These are phyloP conservation scores for Neocatenulostroma microsporum DNA, from an alignment of 2,329 filamentous ascomycete species.

Conservation along the genomic window DNA sequence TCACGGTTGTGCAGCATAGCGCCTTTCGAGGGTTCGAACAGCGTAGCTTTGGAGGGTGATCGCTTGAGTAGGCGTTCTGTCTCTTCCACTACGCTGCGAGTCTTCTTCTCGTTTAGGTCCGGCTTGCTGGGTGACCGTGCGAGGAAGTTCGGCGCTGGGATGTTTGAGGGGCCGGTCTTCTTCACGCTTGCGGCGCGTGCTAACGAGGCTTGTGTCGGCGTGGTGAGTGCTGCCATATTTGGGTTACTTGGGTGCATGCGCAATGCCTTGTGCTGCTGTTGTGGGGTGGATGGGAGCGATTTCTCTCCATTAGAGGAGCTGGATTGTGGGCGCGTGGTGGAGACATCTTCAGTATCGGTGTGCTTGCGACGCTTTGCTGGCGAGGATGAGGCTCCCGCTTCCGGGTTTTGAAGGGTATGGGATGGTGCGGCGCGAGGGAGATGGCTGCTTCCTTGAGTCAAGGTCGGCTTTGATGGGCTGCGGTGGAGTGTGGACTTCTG, in stretches of 20 bases:
- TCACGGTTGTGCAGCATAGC: no score
- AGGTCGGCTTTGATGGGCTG: conserved; percentile 19
- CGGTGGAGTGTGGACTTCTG: conserved; percentile 25
- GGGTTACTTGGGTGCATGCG: conserved; percentile 40
- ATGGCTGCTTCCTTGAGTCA: conserved; percentile 19
- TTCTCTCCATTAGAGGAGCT: conserved; percentile 38
- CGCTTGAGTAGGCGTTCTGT: conserved; percentile 16
- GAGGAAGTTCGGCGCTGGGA: conserved; percentile 20
- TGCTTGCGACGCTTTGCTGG: conserved; percentile 57
- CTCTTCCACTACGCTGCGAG: no score
- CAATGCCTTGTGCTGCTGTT: conserved; percentile 43
- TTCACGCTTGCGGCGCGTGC: conserved; percentile 52
- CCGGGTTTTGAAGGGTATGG: conserved; percentile 14
- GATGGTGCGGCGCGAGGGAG: conserved; percentile 19
- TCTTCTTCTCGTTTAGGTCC: background rate
- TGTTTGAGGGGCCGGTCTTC: conserved; percentile 30
- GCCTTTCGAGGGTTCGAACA: conserved; percentile 12
- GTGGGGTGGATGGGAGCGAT: conserved; percentile 34
- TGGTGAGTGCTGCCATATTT: conserved; percentile 54
- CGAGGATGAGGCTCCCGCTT: conserved; percentile 28
- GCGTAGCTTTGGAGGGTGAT: conserved; percentile 22
- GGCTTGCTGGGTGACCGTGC: conserved; percentile 14
- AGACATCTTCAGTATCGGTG: conserved; percentile 59
- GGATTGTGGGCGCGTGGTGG: conserved; percentile 53
- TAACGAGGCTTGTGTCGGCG: conserved; percentile 69